A percentile compares a stretch with the other conserved stretches of the same genome.
These are phyloP conservation scores for Fraxinus quadrangulata DNA, from an alignment of 257 asterid genomes.

Conservation along the genomic window DNA sequence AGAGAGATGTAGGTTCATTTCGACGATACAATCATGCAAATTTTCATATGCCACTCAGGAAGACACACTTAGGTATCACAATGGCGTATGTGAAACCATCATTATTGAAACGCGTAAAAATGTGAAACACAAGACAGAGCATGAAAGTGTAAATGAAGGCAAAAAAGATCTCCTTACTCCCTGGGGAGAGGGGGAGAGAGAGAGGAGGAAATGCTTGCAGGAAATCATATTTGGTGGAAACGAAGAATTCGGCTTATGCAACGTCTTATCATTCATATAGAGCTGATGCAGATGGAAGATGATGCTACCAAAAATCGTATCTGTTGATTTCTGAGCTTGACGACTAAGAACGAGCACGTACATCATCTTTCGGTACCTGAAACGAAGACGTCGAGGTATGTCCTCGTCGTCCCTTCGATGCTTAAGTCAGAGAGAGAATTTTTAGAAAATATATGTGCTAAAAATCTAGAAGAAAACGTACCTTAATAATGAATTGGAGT, in stretches of 20 bases:
- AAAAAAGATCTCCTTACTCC: neutral
- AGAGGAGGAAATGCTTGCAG: too few species aligned
- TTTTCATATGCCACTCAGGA: neutral
- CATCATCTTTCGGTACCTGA: too few species aligned
- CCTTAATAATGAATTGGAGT: too few species aligned
- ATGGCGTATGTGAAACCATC: neutral
- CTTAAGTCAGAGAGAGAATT: too few species aligned
- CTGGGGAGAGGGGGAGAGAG: neutral
- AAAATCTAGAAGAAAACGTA: too few species aligned
- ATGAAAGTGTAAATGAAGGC: neutral
- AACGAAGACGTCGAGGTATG: too few species aligned
- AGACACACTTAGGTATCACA: neutral
- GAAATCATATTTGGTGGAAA: too few species aligned
- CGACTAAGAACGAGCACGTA: too few species aligned
- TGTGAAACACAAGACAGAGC: slow-evolving; percentile 1
- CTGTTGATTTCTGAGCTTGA: too few species aligned
- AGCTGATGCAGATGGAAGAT: neutral
- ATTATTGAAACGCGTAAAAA: neutral
- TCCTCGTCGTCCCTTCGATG: too few species aligned
- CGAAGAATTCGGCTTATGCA: neutral
- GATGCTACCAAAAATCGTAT: too few species aligned
- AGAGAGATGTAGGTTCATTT: neutral
- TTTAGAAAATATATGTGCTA: too few species aligned
- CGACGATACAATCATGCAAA: slow-evolving; percentile 9
- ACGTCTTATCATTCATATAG: slow-evolving; percentile 2